Conservation (phyloP, 305 asterid species). For the Solanum hybrid region DNA sequence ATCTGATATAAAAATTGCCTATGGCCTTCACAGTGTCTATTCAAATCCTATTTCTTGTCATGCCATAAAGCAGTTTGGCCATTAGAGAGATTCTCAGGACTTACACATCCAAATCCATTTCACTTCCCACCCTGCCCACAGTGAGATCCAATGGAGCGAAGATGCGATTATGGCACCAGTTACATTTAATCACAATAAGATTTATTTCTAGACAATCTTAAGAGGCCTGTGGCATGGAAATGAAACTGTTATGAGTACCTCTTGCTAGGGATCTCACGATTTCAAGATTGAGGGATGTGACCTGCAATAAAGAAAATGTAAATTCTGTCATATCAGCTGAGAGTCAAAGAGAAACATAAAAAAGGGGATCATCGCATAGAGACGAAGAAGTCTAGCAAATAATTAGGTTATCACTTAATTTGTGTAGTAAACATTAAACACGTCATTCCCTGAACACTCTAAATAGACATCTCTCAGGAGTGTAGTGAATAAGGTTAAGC, state of each 20-base stretch:
- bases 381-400: not conserved
- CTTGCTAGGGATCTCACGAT: slow-evolving; percentile 88
- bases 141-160: not conserved
- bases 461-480: not conserved
- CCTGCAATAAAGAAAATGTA: slow-evolving; percentile 40
- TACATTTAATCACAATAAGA: not conserved
- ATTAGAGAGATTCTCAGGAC: not conserved
- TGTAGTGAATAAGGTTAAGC: no score
- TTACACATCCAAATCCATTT: not conserved
- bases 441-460: not conserved
- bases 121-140: not conserved
- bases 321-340: not conserved
- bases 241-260: slow-evolving; percentile 31
- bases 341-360: not conserved
- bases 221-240: not conserved
- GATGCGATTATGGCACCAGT: not conserved
- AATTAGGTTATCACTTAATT: not conserved
- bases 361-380: not conserved
- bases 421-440: not conserved
- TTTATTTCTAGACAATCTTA: not conserved
- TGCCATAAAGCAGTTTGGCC: not conserved
- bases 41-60: not conserved
- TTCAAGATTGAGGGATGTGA: slow-evolving; percentile 83
- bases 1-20: not conserved
- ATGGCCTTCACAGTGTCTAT: not conserved